Evolutionary conservation across 208 protist species (phyloP).

Genomic region (Crithidia mellificae): DNA sequence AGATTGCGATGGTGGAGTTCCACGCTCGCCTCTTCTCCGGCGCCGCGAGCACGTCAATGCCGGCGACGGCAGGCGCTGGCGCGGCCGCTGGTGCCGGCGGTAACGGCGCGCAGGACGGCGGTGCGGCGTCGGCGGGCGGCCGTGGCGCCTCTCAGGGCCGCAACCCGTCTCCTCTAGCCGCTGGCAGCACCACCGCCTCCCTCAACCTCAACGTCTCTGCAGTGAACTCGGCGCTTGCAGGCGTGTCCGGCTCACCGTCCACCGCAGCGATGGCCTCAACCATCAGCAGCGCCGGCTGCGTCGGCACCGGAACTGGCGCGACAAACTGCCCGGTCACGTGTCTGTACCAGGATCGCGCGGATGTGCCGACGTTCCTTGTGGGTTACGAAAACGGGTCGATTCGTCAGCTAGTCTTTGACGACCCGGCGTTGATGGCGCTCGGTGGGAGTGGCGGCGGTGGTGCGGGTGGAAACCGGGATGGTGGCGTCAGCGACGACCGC

Average conservation of each 20-base stretch:
- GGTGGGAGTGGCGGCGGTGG: constrained; percentile 9
- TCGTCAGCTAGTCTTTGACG: constrained; percentile 60
- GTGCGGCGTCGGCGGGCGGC: not conserved
- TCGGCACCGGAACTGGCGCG: constrained; percentile 4
- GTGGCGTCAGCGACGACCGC: constrained; percentile 14
- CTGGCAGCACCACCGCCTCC: constrained; percentile 1
- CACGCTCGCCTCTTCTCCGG: constrained; percentile 49
- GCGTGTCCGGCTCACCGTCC: too few species aligned
- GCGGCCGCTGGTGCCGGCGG: not conserved
- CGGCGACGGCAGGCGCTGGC: not conserved
- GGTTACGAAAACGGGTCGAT: constrained; percentile 68
- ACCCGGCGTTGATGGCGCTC: constrained; percentile 12
- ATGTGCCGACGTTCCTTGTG: constrained; percentile 71
- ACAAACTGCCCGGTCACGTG: constrained; percentile 59
- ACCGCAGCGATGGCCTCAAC: too few species aligned
- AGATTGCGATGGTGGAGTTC: constrained; percentile 66
- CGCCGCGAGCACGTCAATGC: not conserved
- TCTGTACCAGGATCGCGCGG: constrained; percentile 56
- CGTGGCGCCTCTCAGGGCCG: not conserved
- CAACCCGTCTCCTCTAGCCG: not conserved
- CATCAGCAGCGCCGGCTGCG: too few species aligned
- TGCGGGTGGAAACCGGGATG: constrained; percentile 12
- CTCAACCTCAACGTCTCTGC: constrained; percentile 61
- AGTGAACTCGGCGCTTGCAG: too few species aligned
- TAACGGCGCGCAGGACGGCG: not conserved